Evolutionary conservation across 2,329 filamentous ascomycete species (phyloP), one percentile per base, ranked within the genome.

Genomic region (Zymoseptoria crescenta): DNA sequence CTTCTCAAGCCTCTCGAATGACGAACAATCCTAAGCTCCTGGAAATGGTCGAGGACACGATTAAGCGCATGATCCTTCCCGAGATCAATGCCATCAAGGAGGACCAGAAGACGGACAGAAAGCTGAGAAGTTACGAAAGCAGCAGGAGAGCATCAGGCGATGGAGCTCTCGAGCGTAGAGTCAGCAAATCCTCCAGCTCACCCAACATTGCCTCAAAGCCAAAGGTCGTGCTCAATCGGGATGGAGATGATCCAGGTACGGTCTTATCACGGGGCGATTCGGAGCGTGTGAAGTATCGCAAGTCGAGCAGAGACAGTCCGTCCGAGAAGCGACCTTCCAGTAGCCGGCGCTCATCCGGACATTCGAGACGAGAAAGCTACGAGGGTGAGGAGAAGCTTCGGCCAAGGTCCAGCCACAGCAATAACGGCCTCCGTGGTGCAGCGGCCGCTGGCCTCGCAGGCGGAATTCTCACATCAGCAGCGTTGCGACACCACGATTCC

Each of bases 11-110:
- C 1, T 89, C 90, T 2, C 93, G 89, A 0, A 89, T 95, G 74
- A 89, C 95, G 72, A 96, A 95, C 75, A 96, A 96, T 69, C 92
- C 92, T 0, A 94, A 91, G 70, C 77, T 96, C 1, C 81, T 96
- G 1, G 89, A 94, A 69, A 94, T 91, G 0, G 92, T 96, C 2
- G 92, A 96, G 75, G 91, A 96, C 75, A 91, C 91, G 13, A 96
- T 96, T 69, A 87, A 91, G 63, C 84, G 91, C 54, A 80, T 96
- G 54, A 96, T 96, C 56, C 77, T 99, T 2, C 94, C 94, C 0
- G 93, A 99, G 74, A 80, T 99, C 51, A 93, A 91, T 67, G 90
- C 91, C 8, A 79, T 99, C 57, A 96, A 96, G 74, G 86, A 92
- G 68, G 91, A 96, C 70, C 89, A 93, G 72, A 92, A 89, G 73